These are phyloP conservation scores for Nemania sp. DNA, from an alignment of 2,329 filamentous ascomycete genomes.

Conservation along the genomic window DNA sequence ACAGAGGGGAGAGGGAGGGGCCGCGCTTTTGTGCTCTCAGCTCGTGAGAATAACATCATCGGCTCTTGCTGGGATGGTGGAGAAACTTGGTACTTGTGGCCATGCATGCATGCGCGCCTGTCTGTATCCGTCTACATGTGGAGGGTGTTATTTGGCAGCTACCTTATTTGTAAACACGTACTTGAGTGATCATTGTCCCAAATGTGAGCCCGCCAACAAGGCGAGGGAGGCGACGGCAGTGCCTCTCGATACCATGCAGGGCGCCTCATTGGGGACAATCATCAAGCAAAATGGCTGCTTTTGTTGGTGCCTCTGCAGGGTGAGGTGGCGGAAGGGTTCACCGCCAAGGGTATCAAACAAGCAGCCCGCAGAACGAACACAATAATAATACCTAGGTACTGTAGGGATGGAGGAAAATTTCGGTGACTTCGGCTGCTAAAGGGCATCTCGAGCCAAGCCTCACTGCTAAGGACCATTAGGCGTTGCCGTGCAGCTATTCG, in stretches of 20 bases:
- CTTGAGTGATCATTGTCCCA: background rate
- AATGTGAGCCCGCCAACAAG: slow-evolving; percentile 2
- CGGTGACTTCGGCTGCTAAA: too few species aligned
- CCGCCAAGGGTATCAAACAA: slow-evolving; percentile 24
- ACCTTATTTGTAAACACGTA: slow-evolving; percentile 16
- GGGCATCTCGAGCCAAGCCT: background rate
- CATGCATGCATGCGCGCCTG: slow-evolving; percentile 16
- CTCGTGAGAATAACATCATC: slow-evolving; percentile 13
- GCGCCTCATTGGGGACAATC: slow-evolving; percentile 19
- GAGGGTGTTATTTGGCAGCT: slow-evolving; percentile 15
- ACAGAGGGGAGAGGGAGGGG: too few species aligned
- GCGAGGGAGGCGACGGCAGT: slow-evolving; percentile 11
- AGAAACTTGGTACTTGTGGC: slow-evolving; percentile 18
- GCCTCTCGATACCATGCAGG: slow-evolving; percentile 16
- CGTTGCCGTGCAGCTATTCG: too few species aligned
- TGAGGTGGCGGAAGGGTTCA: slow-evolving; percentile 29
- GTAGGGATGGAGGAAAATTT: too few species aligned
- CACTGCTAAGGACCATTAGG: too few species aligned
- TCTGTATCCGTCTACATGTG: slow-evolving; percentile 15
- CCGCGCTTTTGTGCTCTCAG: slow-evolving; percentile 6
- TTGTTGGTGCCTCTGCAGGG: slow-evolving; percentile 27
- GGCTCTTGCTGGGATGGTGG: slow-evolving; percentile 17
- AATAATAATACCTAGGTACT: background rate
- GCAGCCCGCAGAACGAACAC: slow-evolving; percentile 7
- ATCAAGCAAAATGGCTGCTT: slow-evolving; percentile 22